Base-by-base conservation (phyloP, 2,329 filamentous ascomycete genomes). In the Colletotrichum navitas region DNA sequence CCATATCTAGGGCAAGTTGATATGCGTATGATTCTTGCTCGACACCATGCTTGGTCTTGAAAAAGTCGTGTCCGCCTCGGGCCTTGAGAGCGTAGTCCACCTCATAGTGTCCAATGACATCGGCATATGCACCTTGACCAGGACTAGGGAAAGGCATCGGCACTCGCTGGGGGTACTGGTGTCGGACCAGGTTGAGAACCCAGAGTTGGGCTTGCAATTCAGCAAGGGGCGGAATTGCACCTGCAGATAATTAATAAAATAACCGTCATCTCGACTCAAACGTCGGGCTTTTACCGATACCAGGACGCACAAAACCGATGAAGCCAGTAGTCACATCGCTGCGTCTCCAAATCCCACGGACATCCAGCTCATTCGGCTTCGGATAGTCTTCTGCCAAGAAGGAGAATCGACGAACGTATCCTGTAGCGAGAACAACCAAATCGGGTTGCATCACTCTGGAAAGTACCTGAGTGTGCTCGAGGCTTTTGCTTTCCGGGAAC, bases 271-370 rank as follows among this genome's bases (percentile, higher is more conserved):
- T 12, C 26, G 1, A 26, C 7, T 4, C 21, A 32, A 11, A 10
- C 21, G 8, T 14, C 11, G 7, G 1, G 21, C 5, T 73, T 73
- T 74, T 72, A 81, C 83, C 83, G 45, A 85, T 79, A 14, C 81
- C 78, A 4, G 84, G 85, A 0, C 85, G 80, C 6, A 86, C 78
- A 66, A 86, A 86, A 11, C 85, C 85, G 60, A 87, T 84, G 73
- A 84, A 87, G 3, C 79, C 84, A 0, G 86, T 74, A 0, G 79
- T 79, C 1, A 82, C 77, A 43, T 84, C 80, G 4, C 77, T 77
- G 3, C 75, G 66, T 34, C 78, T 80, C 77, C 89, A 90, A 58
- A 91, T 82, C 24, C 85, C 81, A n/a, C 87, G 85, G 18, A 89
- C 84, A 71, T 85, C 83, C 26, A 83, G 79, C 58, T 88, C 84